Percentiles rank a stretch among this genome's conserved stretches.
Conservation (phyloP, 768 basidiomycete species). For the Suillus lakei region DNA sequence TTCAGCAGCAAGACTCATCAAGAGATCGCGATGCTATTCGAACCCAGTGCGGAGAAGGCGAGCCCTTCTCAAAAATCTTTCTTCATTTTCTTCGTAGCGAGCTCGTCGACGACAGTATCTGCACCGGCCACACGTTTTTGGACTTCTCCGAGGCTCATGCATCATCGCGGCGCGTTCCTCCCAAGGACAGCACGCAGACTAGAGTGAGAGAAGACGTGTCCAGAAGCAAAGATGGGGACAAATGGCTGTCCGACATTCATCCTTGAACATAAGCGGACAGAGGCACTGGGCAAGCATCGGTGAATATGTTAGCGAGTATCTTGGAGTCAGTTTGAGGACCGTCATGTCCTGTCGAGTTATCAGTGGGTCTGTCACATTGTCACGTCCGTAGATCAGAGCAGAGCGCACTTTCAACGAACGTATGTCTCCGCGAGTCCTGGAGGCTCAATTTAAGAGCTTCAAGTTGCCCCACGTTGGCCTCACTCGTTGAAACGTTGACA, state of each 20-base stretch:
- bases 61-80: slow-evolving; percentile 20
- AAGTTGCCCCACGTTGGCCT: no score
- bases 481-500: no score
- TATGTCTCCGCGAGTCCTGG: slow-evolving; percentile 39
- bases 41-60: slow-evolving; percentile 33
- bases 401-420: slow-evolving; percentile 80
- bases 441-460: no score
- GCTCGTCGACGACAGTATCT: slow-evolving; percentile 27
- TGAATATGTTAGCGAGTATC: slow-evolving; percentile 52
- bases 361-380: slow-evolving; percentile 5
- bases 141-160: slow-evolving; percentile 56
- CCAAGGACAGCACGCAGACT: slow-evolving; percentile 65
- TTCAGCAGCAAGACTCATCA: slow-evolving; percentile 71
- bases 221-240: slow-evolving; percentile 76
- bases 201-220: slow-evolving; percentile 88
- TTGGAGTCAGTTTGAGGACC: slow-evolving; percentile 76
- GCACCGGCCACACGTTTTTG: slow-evolving; percentile 66
- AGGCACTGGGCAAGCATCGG: slow-evolving; percentile 72
- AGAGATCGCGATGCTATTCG: slow-evolving; percentile 70
- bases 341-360: slow-evolving; percentile 71
- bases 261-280: slow-evolving; percentile 90
- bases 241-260: slow-evolving; percentile 92
- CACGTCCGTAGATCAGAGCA: not conserved
- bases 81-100: slow-evolving; percentile 47
- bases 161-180: slow-evolving; percentile 60